Evolutionary conservation across 805 yeast genomes (phyloP), one percentile per base, ranked within the genome.

Genomic region (Candida sithepensis): DNA sequence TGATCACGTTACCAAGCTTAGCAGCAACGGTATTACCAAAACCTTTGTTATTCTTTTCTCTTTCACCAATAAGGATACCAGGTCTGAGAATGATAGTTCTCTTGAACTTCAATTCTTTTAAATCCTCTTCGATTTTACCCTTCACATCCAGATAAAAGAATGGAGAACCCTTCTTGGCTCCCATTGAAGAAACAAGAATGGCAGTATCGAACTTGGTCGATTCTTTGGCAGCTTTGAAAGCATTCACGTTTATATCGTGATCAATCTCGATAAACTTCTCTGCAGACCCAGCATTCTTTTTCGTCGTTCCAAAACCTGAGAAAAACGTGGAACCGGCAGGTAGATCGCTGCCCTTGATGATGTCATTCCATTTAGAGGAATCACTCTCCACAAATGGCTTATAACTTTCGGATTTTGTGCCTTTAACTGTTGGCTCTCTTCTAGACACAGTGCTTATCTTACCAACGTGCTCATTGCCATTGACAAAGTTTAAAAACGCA

Each of bases 21-120:
- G 61, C 66, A 13, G 61, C 62, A 1, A 67, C 2, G 13, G 51
- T 58, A 46, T 69, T 73, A 4, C 61, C 61, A 3, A 67, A 54
- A 0, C 77, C 79, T 45, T 72, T 75, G 2, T 65, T 49, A 7
- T 51, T 34, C 3, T 16, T 50, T 16, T 68, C 72, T 57, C 96
- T 71, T 24, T 77, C 75, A 4, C 96, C 96, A 5, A 87, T 56
- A 33, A 89, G 68, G 0, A 72, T 63, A 13, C 96, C 96, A 0
- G 97, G 97, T 58, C 88, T 75, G 47, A 90, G 64, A 51, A 90
- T 84, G 44, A 88, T 77, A 1, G 90, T 81, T 45, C 80, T 72
- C n/a, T 82, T 83, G 64, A 88, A 90, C 23, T 72, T 75, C 48
- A 89, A 70, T 0, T 70, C 81, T 39, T 72, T 66, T 9, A 90